A percentile compares a stretch with the other conserved stretches of the same genome.
phyloP scores from a whole-genome alignment of 768 basidiomycete species.

The Termitomyces sp. region DNA sequence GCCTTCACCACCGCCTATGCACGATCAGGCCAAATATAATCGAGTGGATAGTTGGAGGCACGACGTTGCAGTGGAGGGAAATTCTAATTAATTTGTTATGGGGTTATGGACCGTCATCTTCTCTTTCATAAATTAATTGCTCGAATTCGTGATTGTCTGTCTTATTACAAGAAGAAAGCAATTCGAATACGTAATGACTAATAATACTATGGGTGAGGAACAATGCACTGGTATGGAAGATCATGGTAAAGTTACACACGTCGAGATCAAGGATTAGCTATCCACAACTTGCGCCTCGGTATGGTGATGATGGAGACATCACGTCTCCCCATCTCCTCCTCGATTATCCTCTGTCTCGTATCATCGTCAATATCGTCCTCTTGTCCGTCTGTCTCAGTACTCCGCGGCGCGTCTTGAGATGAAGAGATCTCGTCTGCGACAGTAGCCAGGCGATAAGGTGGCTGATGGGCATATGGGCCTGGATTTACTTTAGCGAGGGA shows the following conservation, averaged over 20 bases:
- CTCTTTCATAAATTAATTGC: no score
- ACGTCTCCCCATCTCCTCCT: conserved; percentile 76
- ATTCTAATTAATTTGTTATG: conserved; percentile 13
- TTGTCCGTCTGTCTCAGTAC: conserved; percentile 51
- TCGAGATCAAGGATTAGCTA: conserved; percentile 52
- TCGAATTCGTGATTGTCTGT: background rate
- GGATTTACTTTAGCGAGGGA: conserved; percentile 43
- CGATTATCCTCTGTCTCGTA: conserved; percentile 66
- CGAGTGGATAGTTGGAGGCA: conserved; percentile 80
- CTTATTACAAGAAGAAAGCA: conserved; percentile 8
- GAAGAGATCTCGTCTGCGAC: conserved; percentile 35
- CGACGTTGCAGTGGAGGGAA: conserved; percentile 71
- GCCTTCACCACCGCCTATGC: conserved; percentile 59
- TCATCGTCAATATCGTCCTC: conserved; percentile 76
- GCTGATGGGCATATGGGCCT: conserved; percentile 68
- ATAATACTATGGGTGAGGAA: conserved; percentile 7
- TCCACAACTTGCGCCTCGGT: conserved; percentile 70
- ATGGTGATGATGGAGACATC: conserved; percentile 81
- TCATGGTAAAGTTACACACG: background rate
- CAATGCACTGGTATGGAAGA: background rate
- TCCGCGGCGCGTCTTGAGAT: conserved; percentile 37
- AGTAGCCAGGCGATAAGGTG: conserved; percentile 44
- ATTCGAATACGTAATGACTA: conserved; percentile 9
- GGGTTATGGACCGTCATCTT: background rate
- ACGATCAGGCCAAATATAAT: conserved; percentile 62